Evolutionary conservation across 2,329 filamentous ascomycete genomes (phyloP).

Genomic region (Lachnellula occidentalis): DNA sequence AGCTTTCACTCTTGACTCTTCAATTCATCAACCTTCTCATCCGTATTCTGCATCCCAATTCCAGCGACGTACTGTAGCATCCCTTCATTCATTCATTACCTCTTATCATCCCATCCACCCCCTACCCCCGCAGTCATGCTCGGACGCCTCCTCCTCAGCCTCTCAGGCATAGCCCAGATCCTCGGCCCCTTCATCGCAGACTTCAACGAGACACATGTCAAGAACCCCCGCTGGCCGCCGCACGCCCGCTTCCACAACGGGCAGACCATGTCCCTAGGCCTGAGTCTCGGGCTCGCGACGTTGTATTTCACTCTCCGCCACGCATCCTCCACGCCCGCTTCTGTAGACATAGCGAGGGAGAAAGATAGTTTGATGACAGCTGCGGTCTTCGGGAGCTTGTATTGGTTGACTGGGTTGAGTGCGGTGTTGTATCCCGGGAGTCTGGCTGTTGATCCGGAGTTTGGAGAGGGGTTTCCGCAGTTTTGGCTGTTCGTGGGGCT

Average conservation of each 20-base stretch:
- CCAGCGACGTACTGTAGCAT: too few relatives aligned
- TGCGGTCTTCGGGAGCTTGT: conserved; percentile 37
- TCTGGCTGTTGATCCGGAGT: conserved; percentile 40
- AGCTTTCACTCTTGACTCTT: too few relatives aligned
- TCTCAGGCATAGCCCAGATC: conserved; percentile 18
- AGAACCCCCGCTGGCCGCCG: conserved; percentile 43
- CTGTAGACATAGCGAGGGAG: conserved; percentile 14
- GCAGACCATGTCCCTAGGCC: conserved; percentile 45
- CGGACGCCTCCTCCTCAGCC: conserved; percentile 17
- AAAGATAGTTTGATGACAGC: conserved; percentile 28
- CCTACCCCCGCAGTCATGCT: neutral
- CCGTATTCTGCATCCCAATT: too few relatives aligned
- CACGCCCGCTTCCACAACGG: conserved; percentile 49
- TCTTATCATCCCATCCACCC: neutral
- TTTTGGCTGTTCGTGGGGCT: neutral
- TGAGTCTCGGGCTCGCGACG: conserved; percentile 34
- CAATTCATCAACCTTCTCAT: too few relatives aligned
- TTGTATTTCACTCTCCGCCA: conserved; percentile 34
- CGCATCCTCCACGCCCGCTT: neutral
- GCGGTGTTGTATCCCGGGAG: conserved; percentile 43
- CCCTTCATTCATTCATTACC: too few relatives aligned
- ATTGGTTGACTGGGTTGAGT: conserved; percentile 39
- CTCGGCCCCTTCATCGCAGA: conserved; percentile 31
- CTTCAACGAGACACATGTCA: conserved; percentile 40
- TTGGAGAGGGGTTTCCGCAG: conserved; percentile 37